phyloP scores from a whole-genome alignment of 441 rosid genomes.

The Gossypium aridum region DNA sequence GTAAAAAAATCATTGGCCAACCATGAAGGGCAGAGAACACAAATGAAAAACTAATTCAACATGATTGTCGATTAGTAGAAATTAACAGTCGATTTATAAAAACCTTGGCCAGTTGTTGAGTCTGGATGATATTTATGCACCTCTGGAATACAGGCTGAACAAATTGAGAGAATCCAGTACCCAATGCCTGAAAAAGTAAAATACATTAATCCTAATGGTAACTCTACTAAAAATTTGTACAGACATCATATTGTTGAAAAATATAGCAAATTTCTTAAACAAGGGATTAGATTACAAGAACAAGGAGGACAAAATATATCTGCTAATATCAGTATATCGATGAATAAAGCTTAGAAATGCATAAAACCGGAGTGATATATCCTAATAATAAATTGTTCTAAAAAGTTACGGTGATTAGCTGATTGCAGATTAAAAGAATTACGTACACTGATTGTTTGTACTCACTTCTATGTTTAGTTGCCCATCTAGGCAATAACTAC shows the following conservation, averaged over 20 bases:
- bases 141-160: slow-evolving; percentile 94
- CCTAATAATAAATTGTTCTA: not conserved
- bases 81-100: slow-evolving; percentile 17
- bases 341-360: not conserved
- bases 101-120: slow-evolving; percentile 83
- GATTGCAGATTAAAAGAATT: not conserved
- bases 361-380: not conserved
- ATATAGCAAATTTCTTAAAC: not conserved
- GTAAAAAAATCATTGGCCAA: not conserved
- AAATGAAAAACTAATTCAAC: slow-evolving; percentile 1
- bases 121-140: slow-evolving; percentile 77
- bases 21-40: not conserved
- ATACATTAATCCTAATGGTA: slow-evolving; percentile 16
- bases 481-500: not conserved
- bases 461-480: not conserved
- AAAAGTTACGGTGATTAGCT: slow-evolving; percentile 1
- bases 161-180: slow-evolving; percentile 84
- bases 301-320: not conserved
- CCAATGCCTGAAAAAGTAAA: slow-evolving; percentile 72
- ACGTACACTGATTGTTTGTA: not conserved
- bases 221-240: not conserved
- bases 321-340: not conserved
- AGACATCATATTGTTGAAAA: not conserved
- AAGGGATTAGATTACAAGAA: not conserved
- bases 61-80: not conserved